Conservation (phyloP, 2,329 filamentous ascomycete species). For the Geosmithia putterillii region DNA sequence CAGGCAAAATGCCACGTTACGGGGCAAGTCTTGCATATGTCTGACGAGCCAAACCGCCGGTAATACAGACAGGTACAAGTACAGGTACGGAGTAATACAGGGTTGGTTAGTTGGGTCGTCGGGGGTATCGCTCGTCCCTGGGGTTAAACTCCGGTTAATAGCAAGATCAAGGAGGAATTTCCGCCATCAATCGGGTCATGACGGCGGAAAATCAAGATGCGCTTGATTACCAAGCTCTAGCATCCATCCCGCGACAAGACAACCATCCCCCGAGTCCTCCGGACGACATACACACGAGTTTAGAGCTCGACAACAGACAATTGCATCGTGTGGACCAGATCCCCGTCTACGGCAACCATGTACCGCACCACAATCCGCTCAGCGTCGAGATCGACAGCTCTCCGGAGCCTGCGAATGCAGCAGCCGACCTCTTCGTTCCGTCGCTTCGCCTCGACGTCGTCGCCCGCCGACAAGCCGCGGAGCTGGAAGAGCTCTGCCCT, state of each 20-base stretch:
- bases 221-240: neutral
- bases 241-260: neutral
- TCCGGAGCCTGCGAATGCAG: constrained; percentile 23
- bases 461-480: constrained; percentile 51
- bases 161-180: no score
- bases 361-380: constrained; percentile 39
- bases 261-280: neutral
- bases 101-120: no score
- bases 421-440: constrained; percentile 22
- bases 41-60: no score
- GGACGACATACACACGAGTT: neutral
- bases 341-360: constrained; percentile 20
- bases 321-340: no score
- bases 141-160: neutral
- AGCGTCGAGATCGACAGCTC: constrained; percentile 26
- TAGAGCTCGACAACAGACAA: neutral
- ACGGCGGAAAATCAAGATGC: neutral
- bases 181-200: neutral
- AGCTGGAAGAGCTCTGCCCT: constrained; percentile 69
- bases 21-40: no score
- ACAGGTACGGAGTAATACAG: no score
- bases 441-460: constrained; percentile 42
- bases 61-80: no score
- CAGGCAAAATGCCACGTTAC: no score
- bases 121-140: no score